These are phyloP conservation scores for Annona cherimola DNA, from an alignment of 164 flowering plant species.

Conservation along the genomic window DNA sequence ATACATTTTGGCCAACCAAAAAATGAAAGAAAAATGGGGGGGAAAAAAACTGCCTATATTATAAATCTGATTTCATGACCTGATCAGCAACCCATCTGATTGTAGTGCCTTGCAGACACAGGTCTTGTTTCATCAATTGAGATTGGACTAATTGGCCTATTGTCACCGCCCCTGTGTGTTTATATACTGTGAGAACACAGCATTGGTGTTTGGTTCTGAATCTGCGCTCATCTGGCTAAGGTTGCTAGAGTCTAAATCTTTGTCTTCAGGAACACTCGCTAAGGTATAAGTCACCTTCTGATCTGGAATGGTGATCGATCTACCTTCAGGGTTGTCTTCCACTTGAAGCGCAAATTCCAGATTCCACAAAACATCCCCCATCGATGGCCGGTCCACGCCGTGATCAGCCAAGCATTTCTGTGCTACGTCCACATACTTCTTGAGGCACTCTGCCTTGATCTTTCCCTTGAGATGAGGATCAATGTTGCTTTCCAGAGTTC, in stretches of 20 bases:
- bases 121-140: not conserved
- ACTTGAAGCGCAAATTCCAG: slow-evolving; percentile 31
- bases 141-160: not conserved
- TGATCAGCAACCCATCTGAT: slow-evolving; percentile 8
- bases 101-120: not conserved
- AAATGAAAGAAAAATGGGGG: slow-evolving; percentile 2
- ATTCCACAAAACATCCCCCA: slow-evolving; percentile 36
- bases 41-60: not conserved
- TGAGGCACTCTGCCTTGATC: slow-evolving; percentile 30
- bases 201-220: slow-evolving; percentile 13
- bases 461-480: slow-evolving; percentile 31
- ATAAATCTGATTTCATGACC: slow-evolving; percentile 4
- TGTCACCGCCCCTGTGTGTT: slow-evolving; percentile 43
- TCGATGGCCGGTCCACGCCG: slow-evolving; percentile 35
- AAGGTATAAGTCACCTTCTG: not conserved
- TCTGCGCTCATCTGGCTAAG: slow-evolving; percentile 15
- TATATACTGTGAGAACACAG: slow-evolving; percentile 41
- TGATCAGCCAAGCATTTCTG: slow-evolving; percentile 26
- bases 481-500: slow-evolving; percentile 23
- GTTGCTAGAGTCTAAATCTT: slow-evolving; percentile 3
- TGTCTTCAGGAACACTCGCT: slow-evolving; percentile 6
- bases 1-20: slow-evolving; percentile 4
- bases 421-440: slow-evolving; percentile 20
- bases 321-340: slow-evolving; percentile 28
- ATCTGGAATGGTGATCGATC: not conserved